A percentile compares a stretch with the other conserved stretches of the same genome.
Evolutionary conservation across 2,329 filamentous ascomycete species (phyloP).

Genomic region (Colletotrichum chrysophilum): DNA sequence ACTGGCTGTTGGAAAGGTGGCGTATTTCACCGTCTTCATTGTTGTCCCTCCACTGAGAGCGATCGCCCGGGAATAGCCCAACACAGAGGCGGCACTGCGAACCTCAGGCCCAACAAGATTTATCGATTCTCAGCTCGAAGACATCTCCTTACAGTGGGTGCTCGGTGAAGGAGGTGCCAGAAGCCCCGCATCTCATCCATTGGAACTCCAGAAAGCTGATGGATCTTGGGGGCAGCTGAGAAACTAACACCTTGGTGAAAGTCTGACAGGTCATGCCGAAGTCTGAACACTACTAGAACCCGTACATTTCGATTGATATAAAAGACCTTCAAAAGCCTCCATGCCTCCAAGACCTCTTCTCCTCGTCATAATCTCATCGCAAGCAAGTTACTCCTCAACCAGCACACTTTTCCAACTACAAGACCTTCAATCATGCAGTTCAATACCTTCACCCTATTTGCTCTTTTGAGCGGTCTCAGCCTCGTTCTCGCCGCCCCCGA

Average conservation of each 20-base stretch:
- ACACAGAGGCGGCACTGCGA: neutral
- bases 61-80: neutral
- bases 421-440: neutral
- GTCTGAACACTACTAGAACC: accelerated
- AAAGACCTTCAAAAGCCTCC: neutral
- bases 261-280: neutral
- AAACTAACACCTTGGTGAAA: neutral
- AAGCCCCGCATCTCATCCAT: neutral
- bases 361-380: neutral
- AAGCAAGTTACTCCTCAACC: neutral
- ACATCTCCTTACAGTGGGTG: neutral
- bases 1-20: neutral
- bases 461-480: neutral
- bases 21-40: accelerated
- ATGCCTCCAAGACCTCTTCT: neutral
- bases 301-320: neutral
- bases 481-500: neutral
- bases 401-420: neutral
- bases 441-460: neutral
- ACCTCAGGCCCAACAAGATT: neutral
- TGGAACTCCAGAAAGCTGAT: neutral
- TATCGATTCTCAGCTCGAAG: neutral
- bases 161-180: neutral
- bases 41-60: neutral
- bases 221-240: neutral